Percentiles rank a stretch among this genome's conserved stretches.
Evolutionary conservation across 352 stramenopile genomes (phyloP).

Genomic region (Blastocystis hominis): DNA sequence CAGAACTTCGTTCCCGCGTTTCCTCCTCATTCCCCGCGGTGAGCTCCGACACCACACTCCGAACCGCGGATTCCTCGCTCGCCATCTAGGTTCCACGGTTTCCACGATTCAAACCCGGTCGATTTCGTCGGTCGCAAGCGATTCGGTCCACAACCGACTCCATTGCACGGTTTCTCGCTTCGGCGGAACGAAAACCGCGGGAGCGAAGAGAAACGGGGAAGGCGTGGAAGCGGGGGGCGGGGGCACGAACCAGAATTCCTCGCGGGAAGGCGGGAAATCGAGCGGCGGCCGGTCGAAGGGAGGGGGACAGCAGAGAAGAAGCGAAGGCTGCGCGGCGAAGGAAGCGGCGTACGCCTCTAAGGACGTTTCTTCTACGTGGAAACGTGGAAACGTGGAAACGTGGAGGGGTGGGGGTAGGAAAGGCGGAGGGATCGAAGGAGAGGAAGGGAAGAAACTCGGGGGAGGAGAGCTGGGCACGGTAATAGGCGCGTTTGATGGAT

Average conservation of each 20-base stretch:
- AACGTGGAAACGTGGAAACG: not conserved
- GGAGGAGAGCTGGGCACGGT: conserved; percentile 10
- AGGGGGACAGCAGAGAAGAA: not conserved
- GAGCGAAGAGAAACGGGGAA: not conserved
- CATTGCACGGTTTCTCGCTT: not conserved
- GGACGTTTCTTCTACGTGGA: too few relatives aligned
- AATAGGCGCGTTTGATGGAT: conserved; percentile 14
- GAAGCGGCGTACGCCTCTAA: not conserved
- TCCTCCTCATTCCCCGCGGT: not conserved
- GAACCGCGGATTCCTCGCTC: not conserved
- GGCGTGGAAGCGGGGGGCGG: not conserved
- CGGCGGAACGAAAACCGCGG: not conserved
- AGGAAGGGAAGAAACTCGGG: conserved; percentile 16
- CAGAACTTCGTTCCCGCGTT: not conserved
- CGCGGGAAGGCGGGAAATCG: not conserved
- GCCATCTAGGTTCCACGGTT: not conserved
- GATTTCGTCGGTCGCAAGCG: not conserved
- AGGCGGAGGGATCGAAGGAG: conserved; percentile 8
- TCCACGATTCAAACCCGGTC: not conserved
- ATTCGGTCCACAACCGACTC: not conserved
- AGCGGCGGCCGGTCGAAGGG: not conserved
- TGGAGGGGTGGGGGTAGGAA: not conserved
- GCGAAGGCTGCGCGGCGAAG: not conserved
- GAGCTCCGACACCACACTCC: not conserved
- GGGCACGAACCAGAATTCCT: conserved; percentile 2